phyloP scores from a whole-genome alignment of 2,329 filamentous ascomycete species.

The Trichoderma sp. region DNA sequence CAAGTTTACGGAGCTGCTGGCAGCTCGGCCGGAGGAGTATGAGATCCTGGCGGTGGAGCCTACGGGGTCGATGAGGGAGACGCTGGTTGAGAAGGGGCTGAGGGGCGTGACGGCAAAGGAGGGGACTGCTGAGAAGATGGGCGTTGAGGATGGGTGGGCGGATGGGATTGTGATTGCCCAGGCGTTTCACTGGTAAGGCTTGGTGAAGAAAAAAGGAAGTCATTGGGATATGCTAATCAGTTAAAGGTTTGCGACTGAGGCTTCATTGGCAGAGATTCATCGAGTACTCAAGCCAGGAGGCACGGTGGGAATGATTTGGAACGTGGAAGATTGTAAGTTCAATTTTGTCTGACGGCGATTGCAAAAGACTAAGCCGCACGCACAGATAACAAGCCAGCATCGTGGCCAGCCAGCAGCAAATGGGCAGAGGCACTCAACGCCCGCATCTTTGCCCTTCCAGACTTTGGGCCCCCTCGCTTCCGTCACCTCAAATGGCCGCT shows the following conservation, averaged over 20 bases:
- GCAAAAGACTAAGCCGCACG: not conserved
- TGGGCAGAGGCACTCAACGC: constrained; percentile 68
- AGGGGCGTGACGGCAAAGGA: constrained; percentile 57
- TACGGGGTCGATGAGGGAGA: constrained; percentile 65
- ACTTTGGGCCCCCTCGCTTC: constrained; percentile 66
- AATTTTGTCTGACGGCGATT: not conserved
- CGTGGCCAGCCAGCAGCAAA: constrained; percentile 57
- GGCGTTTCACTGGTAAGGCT: constrained; percentile 60
- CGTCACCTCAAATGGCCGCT: constrained; percentile 65
- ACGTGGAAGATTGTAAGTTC: constrained; percentile 68
- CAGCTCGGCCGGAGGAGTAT: constrained; percentile 61
- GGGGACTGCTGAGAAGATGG: constrained; percentile 63
- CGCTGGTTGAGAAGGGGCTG: constrained; percentile 62
- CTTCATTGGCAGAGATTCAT: constrained; percentile 67
- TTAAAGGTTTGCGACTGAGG: constrained; percentile 68
- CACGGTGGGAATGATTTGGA: constrained; percentile 72
- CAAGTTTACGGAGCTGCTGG: constrained; percentile 69
- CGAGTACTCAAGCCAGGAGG: constrained; percentile 65
- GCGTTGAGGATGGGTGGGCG: constrained; percentile 59
- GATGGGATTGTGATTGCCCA: constrained; percentile 71
- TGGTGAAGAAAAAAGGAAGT: not conserved
- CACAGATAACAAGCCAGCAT: constrained; percentile 65
- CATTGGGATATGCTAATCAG: not conserved
- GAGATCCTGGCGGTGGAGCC: constrained; percentile 67
- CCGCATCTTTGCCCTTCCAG: constrained; percentile 55